Evolutionary conservation across 2,329 filamentous ascomycete species (phyloP).

Genomic region (Trichoderma lentiforme): DNA sequence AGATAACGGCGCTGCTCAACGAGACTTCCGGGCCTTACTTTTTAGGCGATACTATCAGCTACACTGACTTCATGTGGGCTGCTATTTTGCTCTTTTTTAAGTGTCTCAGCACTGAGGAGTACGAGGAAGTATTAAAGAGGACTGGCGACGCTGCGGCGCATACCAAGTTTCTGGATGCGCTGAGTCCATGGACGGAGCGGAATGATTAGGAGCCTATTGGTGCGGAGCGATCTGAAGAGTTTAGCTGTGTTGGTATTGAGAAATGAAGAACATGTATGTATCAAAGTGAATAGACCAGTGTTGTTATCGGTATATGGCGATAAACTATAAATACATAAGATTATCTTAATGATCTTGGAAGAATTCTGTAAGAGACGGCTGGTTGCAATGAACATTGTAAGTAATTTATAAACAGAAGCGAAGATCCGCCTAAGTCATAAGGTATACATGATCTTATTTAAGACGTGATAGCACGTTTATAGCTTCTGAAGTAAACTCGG

Average conservation of each 20-base stretch:
- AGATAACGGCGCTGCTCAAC: slow-evolving; percentile 5
- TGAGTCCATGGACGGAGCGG: not conserved
- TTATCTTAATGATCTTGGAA: no score
- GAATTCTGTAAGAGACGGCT: no score
- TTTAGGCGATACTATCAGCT: not conserved
- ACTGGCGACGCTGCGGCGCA: not conserved
- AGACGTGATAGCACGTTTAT: not conserved
- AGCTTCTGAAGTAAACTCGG: not conserved
- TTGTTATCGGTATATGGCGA: not conserved
- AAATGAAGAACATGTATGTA: not conserved
- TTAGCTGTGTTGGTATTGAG: not conserved
- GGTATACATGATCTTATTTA: no score
- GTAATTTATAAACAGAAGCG: no score
- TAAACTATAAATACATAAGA: not conserved
- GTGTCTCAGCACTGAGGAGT: not conserved
- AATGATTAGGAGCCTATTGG: not conserved
- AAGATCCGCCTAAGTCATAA: no score
- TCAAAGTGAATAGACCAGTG: not conserved
- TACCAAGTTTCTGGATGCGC: not conserved
- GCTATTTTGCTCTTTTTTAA: slow-evolving; percentile 2
- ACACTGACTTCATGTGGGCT: slow-evolving; percentile 6
- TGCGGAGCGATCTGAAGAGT: not conserved
- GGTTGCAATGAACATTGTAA: no score
- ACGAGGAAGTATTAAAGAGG: not conserved
- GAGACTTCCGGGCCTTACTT: not conserved